Evolutionary conservation across 257 asterid species (phyloP).

Genomic region (Solanum dulcamara): DNA sequence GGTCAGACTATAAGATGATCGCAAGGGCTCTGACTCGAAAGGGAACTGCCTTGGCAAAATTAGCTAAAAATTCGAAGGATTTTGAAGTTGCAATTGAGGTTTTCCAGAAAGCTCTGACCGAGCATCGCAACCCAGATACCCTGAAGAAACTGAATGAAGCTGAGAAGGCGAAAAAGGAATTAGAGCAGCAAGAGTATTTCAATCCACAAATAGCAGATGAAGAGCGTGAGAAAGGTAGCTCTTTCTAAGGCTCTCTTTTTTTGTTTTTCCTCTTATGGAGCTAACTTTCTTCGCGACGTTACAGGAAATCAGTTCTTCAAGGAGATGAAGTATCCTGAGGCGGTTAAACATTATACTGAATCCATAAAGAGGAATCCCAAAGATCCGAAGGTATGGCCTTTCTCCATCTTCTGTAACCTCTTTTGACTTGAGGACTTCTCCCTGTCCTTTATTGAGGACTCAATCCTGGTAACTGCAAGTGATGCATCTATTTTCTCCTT

Average conservation of each 20-base stretch:
- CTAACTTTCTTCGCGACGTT: background rate
- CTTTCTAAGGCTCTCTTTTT: background rate
- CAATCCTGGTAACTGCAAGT: background rate
- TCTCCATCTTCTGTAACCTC: background rate
- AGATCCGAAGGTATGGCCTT: constrained; percentile 46
- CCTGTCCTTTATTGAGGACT: background rate
- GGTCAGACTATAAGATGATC: constrained; percentile 80
- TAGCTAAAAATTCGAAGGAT: constrained; percentile 72
- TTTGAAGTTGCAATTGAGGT: constrained; percentile 73
- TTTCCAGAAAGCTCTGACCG: constrained; percentile 90
- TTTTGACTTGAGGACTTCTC: background rate
- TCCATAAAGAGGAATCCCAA: constrained; percentile 73
- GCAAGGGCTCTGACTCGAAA: constrained; percentile 92
- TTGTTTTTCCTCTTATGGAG: background rate
- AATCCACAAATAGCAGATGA: constrained; percentile 85
- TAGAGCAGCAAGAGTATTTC: constrained; percentile 79
- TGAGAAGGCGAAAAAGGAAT: constrained; percentile 84
- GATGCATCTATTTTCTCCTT: background rate
- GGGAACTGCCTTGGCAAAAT: constrained; percentile 76
- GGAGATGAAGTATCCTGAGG: constrained; percentile 90
- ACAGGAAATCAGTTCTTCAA: constrained; percentile 73
- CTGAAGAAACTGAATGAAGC: constrained; percentile 85
- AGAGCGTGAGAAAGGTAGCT: constrained; percentile 90
- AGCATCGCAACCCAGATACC: constrained; percentile 93
- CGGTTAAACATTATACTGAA: constrained; percentile 73